Conservation (phyloP, 2,329 filamentous ascomycete genomes). For the Huntiella moniliformis region DNA sequence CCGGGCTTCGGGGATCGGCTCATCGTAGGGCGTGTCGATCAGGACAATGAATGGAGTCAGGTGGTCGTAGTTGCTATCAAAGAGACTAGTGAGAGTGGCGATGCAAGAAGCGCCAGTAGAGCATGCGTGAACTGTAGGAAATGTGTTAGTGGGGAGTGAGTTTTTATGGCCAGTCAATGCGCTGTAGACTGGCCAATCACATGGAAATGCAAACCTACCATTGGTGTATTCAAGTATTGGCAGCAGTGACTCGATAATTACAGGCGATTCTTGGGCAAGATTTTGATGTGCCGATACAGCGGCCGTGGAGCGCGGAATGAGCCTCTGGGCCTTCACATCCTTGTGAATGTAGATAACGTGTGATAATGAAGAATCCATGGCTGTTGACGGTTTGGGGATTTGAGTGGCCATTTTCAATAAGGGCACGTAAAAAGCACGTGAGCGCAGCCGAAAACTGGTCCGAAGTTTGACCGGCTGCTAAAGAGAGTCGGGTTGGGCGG, state of each 20-base stretch:
- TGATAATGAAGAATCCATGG: conserved; percentile 38
- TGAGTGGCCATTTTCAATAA: conserved; percentile 35
- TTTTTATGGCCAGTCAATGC: background rate
- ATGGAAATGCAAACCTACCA: conserved; percentile 22
- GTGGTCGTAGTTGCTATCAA: conserved; percentile 32
- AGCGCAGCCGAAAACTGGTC: background rate
- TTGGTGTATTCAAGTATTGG: conserved; percentile 36
- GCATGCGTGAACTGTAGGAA: conserved; percentile 32
- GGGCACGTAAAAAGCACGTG: conserved; percentile 21
- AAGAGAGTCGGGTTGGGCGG: conserved; percentile 3
- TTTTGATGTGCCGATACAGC: conserved; percentile 15
- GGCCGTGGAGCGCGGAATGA: conserved; percentile 18
- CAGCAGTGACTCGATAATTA: conserved; percentile 27
- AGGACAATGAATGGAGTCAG: conserved; percentile 38
- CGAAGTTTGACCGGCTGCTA: background rate
- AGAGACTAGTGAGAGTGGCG: conserved; percentile 31
- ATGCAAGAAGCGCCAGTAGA: conserved; percentile 34
- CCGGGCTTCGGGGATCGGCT: conserved; percentile 27
- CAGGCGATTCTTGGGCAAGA: conserved; percentile 20
- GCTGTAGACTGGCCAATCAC: background rate
- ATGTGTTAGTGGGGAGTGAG: conserved; percentile 14
- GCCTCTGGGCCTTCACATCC: conserved; percentile 28
- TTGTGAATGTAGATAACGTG: conserved; percentile 44
- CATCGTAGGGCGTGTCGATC: conserved; percentile 36
- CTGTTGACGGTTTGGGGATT: conserved; percentile 21